Evolutionary conservation across 2,329 filamentous ascomycete species (phyloP), one percentile per base, ranked within the genome.

Genomic region (Colletotrichum sp.): DNA sequence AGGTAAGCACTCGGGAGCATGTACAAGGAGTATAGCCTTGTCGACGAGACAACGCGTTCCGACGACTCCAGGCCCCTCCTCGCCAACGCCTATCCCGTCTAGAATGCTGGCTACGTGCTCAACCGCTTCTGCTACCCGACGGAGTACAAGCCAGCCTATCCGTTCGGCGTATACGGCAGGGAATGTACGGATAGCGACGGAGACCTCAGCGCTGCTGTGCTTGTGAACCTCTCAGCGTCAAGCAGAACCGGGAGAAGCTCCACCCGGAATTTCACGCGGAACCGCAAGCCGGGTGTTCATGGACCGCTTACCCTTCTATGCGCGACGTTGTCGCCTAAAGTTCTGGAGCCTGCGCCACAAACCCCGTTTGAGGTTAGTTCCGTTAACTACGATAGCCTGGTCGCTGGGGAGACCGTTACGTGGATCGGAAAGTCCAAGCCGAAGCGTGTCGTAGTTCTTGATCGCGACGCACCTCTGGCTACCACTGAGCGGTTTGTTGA

Each of bases 1-100:
- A 84, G 72, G 24, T 30, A 64, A 32, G 55, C 30, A 5, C 68
- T 68, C 6, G 72, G 72, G 8, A 81, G 82, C 3, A 72, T 89
- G 6, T 90, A 89, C 79, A 89, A 89, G 79, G 83, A 83, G 21
- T 89, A 88, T 75, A 76, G 63, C 13, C 77, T 81, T 28, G 74
- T 73, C 9, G 77, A 65, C 15, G 69, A 75, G 36, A 49, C 59
- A 10, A 57, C 65, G 24, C n/a, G 30, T 8, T 26, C 72, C 18
- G 72, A 72, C 26, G 72, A 75, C 21, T 72, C 34, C 60, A 75
- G 76, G 49, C 65, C 59, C 5, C 49, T 49, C 55, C 70, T 68
- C 36, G 49, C 71, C 8, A 76, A 81, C 6, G 78, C 75, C 8
- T 67, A 82, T 30, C 78, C 80, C 7, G 77, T 79, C 28, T 82